A percentile compares a stretch with the other conserved stretches of the same genome.
Conservation (phyloP, 345 rosid genomes). For the Eucalyptus curtisii region DNA sequence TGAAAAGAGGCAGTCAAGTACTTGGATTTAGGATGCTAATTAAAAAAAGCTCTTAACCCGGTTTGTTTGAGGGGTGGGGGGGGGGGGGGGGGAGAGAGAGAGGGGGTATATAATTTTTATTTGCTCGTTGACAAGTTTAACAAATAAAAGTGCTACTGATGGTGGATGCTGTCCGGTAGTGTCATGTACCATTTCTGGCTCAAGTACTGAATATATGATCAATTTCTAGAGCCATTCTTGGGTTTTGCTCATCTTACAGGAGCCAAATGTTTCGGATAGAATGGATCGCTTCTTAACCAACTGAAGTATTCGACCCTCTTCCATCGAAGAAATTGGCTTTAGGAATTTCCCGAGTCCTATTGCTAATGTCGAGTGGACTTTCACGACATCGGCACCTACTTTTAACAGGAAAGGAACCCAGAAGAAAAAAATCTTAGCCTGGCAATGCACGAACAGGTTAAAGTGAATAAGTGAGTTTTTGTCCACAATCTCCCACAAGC, state of each 20-base stretch:
- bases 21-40: not conserved
- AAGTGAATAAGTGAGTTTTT: not conserved
- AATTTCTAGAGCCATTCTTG: not conserved
- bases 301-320: not conserved
- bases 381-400: not conserved
- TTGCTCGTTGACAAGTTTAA: not conserved
- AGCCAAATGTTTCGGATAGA: not conserved
- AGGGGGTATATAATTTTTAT: not conserved
- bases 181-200: not conserved
- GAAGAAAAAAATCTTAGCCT: not conserved
- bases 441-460: not conserved
- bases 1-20: not conserved
- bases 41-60: not conserved
- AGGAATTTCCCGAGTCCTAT: not conserved
- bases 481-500: not conserved
- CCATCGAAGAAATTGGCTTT: not conserved
- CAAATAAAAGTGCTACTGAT: not conserved
- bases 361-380: not conserved
- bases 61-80: accelerated
- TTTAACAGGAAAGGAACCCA: not conserved
- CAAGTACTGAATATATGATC: not conserved
- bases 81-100: not conserved
- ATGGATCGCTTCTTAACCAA: not conserved
- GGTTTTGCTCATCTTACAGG: not conserved
- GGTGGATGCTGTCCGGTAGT: not conserved